phyloP scores from a whole-genome alignment of 345 rosid genomes.

The Citrus mangshanensis region DNA sequence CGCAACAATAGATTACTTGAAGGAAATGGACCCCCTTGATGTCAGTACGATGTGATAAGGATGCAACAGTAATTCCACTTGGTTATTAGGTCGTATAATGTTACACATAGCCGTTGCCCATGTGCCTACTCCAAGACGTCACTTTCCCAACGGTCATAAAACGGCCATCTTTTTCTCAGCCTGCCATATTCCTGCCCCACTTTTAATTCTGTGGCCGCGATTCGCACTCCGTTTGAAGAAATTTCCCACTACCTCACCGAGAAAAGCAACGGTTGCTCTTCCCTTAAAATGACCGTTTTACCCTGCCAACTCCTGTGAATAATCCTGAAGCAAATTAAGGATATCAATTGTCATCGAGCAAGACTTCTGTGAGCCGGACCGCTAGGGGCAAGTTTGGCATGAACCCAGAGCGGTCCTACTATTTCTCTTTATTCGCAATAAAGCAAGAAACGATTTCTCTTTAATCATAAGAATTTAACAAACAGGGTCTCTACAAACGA shows the following conservation, averaged over 20 bases:
- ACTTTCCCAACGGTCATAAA: slow-evolving; percentile 38
- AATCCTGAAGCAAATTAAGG: not conserved
- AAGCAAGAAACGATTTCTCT: not conserved
- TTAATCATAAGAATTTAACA: not conserved
- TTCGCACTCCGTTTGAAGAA: not conserved
- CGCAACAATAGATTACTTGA: too few relatives aligned
- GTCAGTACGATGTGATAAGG: too few relatives aligned
- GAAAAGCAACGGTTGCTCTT: not conserved
- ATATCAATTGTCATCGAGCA: not conserved
- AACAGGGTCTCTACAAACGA: not conserved
- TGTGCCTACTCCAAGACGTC: slow-evolving; percentile 1
- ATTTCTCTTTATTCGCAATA: not conserved
- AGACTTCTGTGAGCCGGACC: not conserved
- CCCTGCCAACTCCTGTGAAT: not conserved
- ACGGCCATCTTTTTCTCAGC: slow-evolving; percentile 23
- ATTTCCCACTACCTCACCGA: not conserved
- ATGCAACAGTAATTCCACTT: not conserved
- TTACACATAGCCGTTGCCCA: slow-evolving; percentile 23
- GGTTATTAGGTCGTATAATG: too few relatives aligned
- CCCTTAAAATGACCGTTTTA: slow-evolving; percentile 7
- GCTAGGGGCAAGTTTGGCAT: not conserved
- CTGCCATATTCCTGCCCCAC: not conserved
- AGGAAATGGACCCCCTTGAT: not conserved
- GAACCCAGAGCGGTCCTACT: not conserved
- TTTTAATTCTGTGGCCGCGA: not conserved